Percentiles rank a stretch among this genome's conserved stretches.
Evolutionary conservation across 2,329 filamentous ascomycete genomes (phyloP).

Genomic region (Coniochaeta sp.): DNA sequence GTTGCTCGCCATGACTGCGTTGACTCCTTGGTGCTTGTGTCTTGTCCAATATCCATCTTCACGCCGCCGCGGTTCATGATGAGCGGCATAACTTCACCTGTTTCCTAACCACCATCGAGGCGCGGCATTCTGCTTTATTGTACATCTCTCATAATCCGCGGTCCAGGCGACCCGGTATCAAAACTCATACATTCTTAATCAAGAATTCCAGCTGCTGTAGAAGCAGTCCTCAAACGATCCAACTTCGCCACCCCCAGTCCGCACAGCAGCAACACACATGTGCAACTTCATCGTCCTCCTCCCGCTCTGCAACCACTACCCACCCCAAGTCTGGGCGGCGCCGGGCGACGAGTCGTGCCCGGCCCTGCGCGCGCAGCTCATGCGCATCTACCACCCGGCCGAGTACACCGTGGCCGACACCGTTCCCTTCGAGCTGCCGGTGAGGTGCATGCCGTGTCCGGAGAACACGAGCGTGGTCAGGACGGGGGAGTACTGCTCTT

Average conservation of each 20-base stretch:
- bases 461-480: conserved; percentile 3
- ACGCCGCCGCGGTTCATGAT: neutral
- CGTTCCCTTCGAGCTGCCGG: conserved; percentile 5
- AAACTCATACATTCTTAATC: too few species aligned
- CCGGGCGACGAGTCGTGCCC: conserved; percentile 1
- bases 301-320: conserved; percentile 3
- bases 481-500: neutral
- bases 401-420: neutral
- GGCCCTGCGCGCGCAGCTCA: conserved; percentile 3
- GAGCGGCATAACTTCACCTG: neutral
- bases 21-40: too few species aligned
- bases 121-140: neutral
- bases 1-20: too few species aligned
- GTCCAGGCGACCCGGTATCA: neutral
- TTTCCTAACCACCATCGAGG: neutral
- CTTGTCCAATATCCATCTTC: neutral
- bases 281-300: conserved; percentile 6
- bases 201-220: too few species aligned
- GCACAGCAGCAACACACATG: conserved; percentile 3
- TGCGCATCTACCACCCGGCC: conserved; percentile 3
- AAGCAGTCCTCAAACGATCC: too few species aligned
- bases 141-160: neutral
- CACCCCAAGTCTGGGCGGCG: neutral
- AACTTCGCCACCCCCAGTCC: too few species aligned
- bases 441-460: conserved; percentile 1